phyloP scores from a whole-genome alignment of 768 basidiomycete species.

The Mycena amicta region DNA sequence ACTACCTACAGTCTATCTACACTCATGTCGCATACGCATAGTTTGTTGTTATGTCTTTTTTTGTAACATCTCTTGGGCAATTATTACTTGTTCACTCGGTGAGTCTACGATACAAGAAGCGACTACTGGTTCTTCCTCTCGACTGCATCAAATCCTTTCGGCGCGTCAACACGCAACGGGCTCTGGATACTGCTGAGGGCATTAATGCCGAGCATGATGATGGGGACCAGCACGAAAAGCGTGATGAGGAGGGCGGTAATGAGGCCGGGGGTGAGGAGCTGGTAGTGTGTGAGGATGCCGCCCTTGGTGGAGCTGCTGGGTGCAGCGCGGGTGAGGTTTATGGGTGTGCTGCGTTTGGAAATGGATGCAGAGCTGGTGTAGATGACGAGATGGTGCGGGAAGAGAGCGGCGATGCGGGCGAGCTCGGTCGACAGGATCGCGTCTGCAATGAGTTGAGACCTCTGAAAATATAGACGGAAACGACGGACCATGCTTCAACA shows the following conservation, averaged over 20 bases:
- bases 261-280: conserved; percentile 75
- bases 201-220: conserved; percentile 62
- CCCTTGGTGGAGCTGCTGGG: conserved; percentile 46
- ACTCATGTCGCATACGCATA: background rate
- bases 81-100: background rate
- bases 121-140: conserved; percentile 78
- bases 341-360: conserved; percentile 36
- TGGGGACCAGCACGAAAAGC: conserved; percentile 69
- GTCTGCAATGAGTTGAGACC: conserved; percentile 33
- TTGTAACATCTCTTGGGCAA: background rate
- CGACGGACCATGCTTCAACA: conserved; percentile 58
- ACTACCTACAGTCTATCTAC: background rate
- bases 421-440: conserved; percentile 51
- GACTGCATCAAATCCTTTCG: conserved; percentile 66
- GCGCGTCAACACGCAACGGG: conserved; percentile 60
- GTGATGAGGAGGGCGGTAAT: conserved; percentile 65
- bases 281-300: conserved; percentile 73
- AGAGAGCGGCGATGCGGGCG: conserved; percentile 44
- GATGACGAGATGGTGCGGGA: conserved; percentile 67
- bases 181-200: conserved; percentile 77
- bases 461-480: background rate
- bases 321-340: conserved; percentile 22
- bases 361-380: conserved; percentile 56
- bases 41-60: background rate
- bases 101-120: background rate